Evolutionary conservation across 2,329 filamentous ascomycete species (phyloP).

Genomic region (Aspergillus caelatus): DNA sequence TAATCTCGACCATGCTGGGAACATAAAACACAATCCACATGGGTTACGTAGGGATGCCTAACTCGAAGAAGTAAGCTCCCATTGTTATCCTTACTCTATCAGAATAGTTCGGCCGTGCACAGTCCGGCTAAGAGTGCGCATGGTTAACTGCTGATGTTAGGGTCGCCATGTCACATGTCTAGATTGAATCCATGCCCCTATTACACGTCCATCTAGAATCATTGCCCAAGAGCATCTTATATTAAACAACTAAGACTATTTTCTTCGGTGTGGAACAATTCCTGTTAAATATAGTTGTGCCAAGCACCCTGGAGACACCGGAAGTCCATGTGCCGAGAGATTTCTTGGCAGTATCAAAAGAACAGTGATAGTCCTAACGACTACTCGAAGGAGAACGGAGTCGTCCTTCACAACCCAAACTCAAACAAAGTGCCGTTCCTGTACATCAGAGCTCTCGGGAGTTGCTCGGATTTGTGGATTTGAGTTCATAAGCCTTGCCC

Average conservation of each 20-base stretch:
- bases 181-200: neutral
- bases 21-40: neutral
- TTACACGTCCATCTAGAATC: neutral
- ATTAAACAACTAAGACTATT: neutral
- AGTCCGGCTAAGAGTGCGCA: neutral
- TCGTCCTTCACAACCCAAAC: neutral
- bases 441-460: neutral
- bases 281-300: neutral
- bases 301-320: neutral
- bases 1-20: neutral
- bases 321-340: neutral
- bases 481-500: neutral
- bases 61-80: neutral
- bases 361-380: neutral
- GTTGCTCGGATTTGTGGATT: conserved; percentile 1
- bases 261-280: neutral
- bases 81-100: neutral
- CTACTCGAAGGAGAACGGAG: neutral
- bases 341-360: neutral
- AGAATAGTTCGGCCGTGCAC: neutral
- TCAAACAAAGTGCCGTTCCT: neutral
- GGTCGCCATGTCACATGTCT: neutral
- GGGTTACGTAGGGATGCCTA: neutral
- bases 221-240: neutral
- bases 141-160: neutral